phyloP scores from a whole-genome alignment of 768 basidiomycete species.

The Galerina marginata region DNA sequence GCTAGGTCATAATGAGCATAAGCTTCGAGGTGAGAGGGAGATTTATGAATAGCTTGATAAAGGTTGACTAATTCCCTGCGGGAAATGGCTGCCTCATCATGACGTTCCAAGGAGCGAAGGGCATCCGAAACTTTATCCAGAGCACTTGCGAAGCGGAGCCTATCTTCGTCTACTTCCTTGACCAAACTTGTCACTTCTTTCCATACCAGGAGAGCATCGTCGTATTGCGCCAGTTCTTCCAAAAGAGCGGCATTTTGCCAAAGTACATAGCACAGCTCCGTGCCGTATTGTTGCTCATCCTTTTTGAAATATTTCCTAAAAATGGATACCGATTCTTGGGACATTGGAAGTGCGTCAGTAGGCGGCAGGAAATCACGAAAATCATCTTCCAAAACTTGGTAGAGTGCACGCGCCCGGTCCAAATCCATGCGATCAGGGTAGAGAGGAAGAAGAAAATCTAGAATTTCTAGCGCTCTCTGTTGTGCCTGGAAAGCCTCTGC shows the following conservation, averaged over 20 bases:
- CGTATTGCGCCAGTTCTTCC: not conserved
- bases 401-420: too few species aligned
- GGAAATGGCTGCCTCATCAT: not conserved
- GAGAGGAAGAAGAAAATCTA: too few species aligned
- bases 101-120: not conserved
- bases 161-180: not conserved
- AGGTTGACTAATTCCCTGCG: slow-evolving; percentile 1
- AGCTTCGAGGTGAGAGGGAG: not conserved
- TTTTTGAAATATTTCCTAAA: too few species aligned
- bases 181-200: not conserved
- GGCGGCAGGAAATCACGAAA: too few species aligned
- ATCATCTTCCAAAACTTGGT: too few species aligned
- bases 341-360: too few species aligned
- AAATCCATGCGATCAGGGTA: too few species aligned
- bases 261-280: slow-evolving; percentile 5
- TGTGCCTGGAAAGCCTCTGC: too few species aligned
- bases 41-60: slow-evolving; percentile 1
- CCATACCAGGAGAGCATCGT: slow-evolving; percentile 1
- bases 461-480: too few species aligned
- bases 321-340: too few species aligned
- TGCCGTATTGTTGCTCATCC: not conserved
- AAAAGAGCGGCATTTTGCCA: slow-evolving; percentile 3
- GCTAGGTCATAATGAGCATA: slow-evolving; percentile 11
- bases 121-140: not conserved
- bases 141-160: slow-evolving; percentile 1